Percentiles rank a stretch among this genome's conserved stretches.
Evolutionary conservation across 352 stramenopile genomes (phyloP).

Genomic region (Globisporangium nunn): DNA sequence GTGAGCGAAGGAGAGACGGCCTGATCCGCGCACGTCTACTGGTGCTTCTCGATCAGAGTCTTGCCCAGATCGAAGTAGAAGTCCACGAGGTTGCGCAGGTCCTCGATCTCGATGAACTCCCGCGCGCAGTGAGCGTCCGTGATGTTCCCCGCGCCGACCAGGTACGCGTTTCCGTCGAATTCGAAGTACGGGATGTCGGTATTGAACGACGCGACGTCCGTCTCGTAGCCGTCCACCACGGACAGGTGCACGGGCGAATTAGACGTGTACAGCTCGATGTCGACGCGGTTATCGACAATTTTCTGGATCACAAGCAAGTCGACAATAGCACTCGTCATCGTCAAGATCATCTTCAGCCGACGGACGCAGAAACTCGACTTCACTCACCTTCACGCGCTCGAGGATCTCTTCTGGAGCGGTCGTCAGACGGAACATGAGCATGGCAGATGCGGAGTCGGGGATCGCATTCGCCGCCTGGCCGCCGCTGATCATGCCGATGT

Average conservation of each 20-base stretch:
- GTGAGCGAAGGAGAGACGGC: too few relatives aligned
- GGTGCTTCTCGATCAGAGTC: slow-evolving; percentile 33
- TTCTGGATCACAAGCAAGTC: slow-evolving; percentile 16
- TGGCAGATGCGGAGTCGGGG: slow-evolving; percentile 74
- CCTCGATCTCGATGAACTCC: slow-evolving; percentile 66
- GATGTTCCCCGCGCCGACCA: slow-evolving; percentile 69
- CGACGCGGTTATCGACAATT: slow-evolving; percentile 51
- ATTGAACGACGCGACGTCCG: slow-evolving; percentile 82
- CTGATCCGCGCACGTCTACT: too few relatives aligned
- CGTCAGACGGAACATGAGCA: slow-evolving; percentile 86
- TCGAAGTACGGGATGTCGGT: slow-evolving; percentile 87
- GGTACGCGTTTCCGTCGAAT: slow-evolving; percentile 71
- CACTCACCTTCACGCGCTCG: slow-evolving; percentile 52
- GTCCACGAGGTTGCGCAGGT: slow-evolving; percentile 50
- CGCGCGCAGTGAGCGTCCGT: slow-evolving; percentile 66
- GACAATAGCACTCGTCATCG: too few relatives aligned
- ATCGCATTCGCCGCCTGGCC: slow-evolving; percentile 79
- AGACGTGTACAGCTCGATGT: slow-evolving; percentile 78
- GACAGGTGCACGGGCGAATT: slow-evolving; percentile 77
- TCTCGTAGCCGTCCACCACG: slow-evolving; percentile 81
- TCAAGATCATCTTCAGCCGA: too few relatives aligned
- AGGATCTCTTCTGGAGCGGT: slow-evolving; percentile 64
- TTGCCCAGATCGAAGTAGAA: slow-evolving; percentile 72
- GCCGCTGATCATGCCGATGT: slow-evolving; percentile 77
- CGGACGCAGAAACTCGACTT: too few relatives aligned